A percentile compares a stretch with the other conserved stretches of the same genome.
Evolutionary conservation across 2,329 filamentous ascomycete species (phyloP).

Genomic region (Xylariales sp.): DNA sequence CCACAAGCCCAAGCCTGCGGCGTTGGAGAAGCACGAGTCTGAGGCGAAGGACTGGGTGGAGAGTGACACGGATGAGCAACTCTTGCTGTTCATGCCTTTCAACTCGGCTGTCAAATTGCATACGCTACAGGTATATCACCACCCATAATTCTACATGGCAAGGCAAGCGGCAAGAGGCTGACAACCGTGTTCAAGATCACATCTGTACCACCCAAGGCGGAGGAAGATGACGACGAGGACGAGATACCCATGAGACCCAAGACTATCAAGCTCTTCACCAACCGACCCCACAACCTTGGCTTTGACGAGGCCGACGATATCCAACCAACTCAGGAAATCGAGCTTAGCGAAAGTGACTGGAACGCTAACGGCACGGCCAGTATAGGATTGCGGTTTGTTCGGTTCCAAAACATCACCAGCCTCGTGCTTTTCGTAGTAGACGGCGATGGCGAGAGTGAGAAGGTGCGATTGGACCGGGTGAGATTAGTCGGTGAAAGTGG

Average conservation of each 20-base stretch:
- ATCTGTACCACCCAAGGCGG: conserved; percentile 57
- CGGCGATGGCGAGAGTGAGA: conserved; percentile 78
- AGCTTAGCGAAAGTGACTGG: conserved; percentile 74
- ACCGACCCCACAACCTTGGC: conserved; percentile 83
- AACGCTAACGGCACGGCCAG: conserved; percentile 70
- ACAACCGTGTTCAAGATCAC: conserved; percentile 60
- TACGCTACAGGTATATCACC: conserved; percentile 57
- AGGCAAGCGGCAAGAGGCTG: conserved; percentile 7
- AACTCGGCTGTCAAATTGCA: conserved; percentile 85
- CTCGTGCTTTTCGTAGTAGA: conserved; percentile 85
- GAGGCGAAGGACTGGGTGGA: conserved; percentile 86
- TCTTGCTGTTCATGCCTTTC: conserved; percentile 90
- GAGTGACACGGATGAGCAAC: conserved; percentile 94
- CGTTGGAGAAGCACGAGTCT: conserved; percentile 85
- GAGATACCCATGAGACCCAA: conserved; percentile 76
- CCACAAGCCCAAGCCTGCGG: conserved; percentile 53
- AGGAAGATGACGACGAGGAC: conserved; percentile 57
- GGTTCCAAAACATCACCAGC: conserved; percentile 91
- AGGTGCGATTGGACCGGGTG: conserved; percentile 75
- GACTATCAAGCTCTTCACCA: conserved; percentile 80
- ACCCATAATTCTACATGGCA: neutral
- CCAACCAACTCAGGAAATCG: conserved; percentile 72
- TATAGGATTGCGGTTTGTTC: conserved; percentile 79
- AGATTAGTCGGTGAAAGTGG: conserved; percentile 83
- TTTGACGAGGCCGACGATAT: conserved; percentile 93